These are phyloP conservation scores for Bertia moriformis DNA, from an alignment of 2,329 filamentous ascomycete species.

Conservation along the genomic window DNA sequence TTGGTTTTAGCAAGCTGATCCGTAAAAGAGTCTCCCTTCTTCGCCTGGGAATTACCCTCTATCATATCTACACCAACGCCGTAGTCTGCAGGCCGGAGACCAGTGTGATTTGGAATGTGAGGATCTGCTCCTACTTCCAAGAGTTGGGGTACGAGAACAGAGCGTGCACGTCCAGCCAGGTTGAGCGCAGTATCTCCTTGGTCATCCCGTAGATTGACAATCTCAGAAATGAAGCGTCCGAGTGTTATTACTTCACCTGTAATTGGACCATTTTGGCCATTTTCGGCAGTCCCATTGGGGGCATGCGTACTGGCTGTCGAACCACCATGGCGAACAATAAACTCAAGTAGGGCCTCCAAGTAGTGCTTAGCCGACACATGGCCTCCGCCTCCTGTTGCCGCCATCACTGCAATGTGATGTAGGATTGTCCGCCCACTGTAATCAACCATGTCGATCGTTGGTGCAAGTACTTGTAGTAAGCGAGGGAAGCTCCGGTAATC, in stretches of 20 bases:
- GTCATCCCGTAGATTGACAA: conserved; percentile 52
- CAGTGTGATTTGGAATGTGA: conserved; percentile 46
- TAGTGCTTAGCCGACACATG: conserved; percentile 49
- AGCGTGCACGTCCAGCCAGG: conserved; percentile 48
- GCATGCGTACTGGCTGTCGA: conserved; percentile 9
- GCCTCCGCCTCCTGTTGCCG: conserved; percentile 47
- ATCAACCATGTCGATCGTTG: conserved; percentile 49
- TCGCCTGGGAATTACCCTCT: conserved; percentile 18
- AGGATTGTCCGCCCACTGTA: conserved; percentile 46
- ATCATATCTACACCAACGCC: conserved; percentile 43
- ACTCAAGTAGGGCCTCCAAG: conserved; percentile 48
- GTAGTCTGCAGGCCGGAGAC: conserved; percentile 47
- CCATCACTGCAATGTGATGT: conserved; percentile 53
- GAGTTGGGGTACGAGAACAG: conserved; percentile 50
- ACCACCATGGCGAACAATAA: conserved; percentile 40
- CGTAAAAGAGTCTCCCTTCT: conserved; percentile 7
- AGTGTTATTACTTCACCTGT: conserved; percentile 35
- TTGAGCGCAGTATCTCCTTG: conserved; percentile 52
- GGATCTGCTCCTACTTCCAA: conserved; percentile 52
- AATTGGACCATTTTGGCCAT: conserved; percentile 9
- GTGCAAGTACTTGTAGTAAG: conserved; percentile 42
- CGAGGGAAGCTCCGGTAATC: conserved; percentile 49
- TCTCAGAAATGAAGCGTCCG: conserved; percentile 48
- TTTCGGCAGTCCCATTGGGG: conserved; percentile 6
- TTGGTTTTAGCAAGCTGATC: conserved; percentile 1